Evolutionary conservation across 345 rosid species (phyloP).

Genomic region (Ricinus communis): DNA sequence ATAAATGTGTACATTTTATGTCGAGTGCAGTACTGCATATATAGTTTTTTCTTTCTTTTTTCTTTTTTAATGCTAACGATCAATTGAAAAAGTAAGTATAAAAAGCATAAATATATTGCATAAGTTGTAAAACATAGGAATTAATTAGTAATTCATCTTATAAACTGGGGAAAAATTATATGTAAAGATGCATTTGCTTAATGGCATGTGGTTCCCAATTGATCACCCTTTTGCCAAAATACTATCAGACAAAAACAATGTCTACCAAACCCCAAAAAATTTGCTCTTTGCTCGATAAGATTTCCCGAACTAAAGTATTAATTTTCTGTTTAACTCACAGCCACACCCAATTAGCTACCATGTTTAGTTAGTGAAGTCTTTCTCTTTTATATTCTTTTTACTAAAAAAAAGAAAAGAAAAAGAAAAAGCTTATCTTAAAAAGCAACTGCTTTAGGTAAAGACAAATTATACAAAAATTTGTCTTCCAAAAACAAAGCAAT

Average conservation of each 20-base stretch:
- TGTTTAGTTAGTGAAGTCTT: neutral
- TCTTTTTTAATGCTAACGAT: no score
- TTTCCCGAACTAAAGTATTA: conserved; percentile 26
- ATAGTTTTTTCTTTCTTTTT: no score
- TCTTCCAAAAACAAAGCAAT: neutral
- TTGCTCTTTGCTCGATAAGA: conserved; percentile 71
- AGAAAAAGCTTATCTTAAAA: neutral
- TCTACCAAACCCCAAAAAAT: conserved; percentile 59
- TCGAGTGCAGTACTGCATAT: neutral
- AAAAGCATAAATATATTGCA: conserved; percentile 13
- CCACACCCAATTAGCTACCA: conserved; percentile 1
- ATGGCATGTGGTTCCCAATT: conserved; percentile 35
- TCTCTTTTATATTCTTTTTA: no score
- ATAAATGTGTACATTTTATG: conserved; percentile 2
- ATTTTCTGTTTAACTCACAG: conserved; percentile 12
- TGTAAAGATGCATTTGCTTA: conserved; percentile 23
- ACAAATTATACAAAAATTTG: no score
- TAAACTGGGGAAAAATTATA: neutral
- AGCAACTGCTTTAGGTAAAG: neutral
- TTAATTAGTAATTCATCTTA: neutral
- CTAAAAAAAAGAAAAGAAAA: no score
- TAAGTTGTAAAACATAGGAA: neutral
- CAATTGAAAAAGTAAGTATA: no score
- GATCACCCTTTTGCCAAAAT: conserved; percentile 18
- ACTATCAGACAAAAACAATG: conserved; percentile 24